These are phyloP conservation scores for Hymenoscyphus fraxineus DNA, from an alignment of 2,329 filamentous ascomycete genomes.

Conservation along the genomic window DNA sequence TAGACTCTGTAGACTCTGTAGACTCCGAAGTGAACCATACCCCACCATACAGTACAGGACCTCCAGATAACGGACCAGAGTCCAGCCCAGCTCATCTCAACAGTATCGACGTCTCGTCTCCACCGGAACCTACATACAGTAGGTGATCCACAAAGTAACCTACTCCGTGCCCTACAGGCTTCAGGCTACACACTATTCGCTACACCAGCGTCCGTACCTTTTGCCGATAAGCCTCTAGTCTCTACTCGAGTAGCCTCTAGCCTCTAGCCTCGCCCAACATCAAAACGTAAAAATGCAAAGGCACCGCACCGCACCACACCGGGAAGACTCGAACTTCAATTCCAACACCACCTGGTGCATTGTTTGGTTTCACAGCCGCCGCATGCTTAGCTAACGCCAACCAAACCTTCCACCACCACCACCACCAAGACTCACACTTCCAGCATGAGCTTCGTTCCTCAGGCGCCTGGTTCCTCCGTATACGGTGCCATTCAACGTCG, in stretches of 20 bases:
- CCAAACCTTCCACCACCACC: not conserved
- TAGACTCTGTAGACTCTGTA: not conserved
- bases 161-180: too few species aligned
- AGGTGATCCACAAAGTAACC: too few species aligned
- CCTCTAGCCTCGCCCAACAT: not conserved
- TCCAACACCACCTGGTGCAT: not conserved
- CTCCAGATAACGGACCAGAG: not conserved
- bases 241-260: too few species aligned
- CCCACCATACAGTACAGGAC: not conserved
- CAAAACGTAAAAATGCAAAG: not conserved
- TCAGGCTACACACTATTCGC: too few species aligned
- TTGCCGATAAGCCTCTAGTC: not conserved
- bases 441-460: not conserved
- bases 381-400: not conserved
- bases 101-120: not conserved
- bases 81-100: not conserved
- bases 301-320: not conserved
- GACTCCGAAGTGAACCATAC: not conserved
- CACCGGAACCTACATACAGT: not conserved
- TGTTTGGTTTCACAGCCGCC: constrained; percentile 1
- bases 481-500: not conserved
- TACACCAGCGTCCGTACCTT: not conserved
- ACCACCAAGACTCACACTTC: too few species aligned
- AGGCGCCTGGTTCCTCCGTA: not conserved
- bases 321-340: not conserved